Evolutionary conservation across 352 stramenopile species (phyloP).

Genomic region (Saprolegnia diclina): DNA sequence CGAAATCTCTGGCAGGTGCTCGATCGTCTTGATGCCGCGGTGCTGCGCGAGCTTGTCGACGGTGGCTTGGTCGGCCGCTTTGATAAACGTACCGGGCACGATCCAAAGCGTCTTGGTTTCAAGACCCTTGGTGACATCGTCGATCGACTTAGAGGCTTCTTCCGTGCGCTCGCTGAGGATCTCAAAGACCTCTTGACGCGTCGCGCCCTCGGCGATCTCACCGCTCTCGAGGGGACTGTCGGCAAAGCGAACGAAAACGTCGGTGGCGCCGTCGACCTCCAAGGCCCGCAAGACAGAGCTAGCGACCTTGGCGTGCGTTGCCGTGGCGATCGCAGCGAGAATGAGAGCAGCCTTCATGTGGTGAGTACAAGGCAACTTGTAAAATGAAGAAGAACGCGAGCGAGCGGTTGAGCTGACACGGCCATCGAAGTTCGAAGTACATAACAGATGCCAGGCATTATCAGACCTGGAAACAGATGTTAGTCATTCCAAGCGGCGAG

Average conservation of each 20-base stretch:
- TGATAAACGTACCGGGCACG: neutral
- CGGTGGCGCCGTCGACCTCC: neutral
- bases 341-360: conserved; percentile 4
- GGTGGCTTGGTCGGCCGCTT: neutral
- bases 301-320: conserved; percentile 12
- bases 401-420: neutral
- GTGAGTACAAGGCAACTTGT: conserved; percentile 11
- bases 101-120: neutral
- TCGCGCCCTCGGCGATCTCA: neutral
- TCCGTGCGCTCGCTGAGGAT: neutral
- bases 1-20: neutral
- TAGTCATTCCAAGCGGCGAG: neutral
- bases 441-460: neutral
- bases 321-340: neutral
- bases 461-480: neutral
- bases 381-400: neutral
- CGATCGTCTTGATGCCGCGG: conserved; percentile 8
- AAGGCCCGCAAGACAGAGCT: conserved; percentile 10
- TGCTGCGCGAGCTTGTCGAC: conserved; percentile 3
- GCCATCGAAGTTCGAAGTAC: neutral
- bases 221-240: neutral
- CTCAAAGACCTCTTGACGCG: neutral
- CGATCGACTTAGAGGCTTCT: neutral
- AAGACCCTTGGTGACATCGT: neutral
- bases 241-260: conserved; percentile 5